Evolutionary conservation across 2,329 filamentous ascomycete species (phyloP), one percentile per base, ranked within the genome.

Genomic region (Sphaerulina vaccinii): DNA sequence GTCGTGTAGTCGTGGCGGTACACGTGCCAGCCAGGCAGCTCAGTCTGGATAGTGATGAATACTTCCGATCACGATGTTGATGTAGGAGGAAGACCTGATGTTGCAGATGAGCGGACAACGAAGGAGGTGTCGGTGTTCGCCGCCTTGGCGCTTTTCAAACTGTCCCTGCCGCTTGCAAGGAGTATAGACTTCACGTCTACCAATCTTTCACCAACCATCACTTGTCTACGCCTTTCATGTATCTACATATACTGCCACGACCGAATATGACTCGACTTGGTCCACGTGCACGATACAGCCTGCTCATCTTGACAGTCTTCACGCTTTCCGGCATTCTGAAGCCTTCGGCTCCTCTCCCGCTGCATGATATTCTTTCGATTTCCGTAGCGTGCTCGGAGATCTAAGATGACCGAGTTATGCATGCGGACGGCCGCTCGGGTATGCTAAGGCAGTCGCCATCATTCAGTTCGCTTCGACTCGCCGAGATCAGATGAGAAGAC

Each of bases 301-400:
- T 21, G 10, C 2, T 11, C 36, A 8, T 39, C 16, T 5, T 35
- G 5, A 35, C 6, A 35, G 13, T n/a, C 16, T 18, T 18, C 36
- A 5, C 18, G 3, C 36, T 39, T 22, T 22, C 36, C 4, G 22
- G 16, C 18, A 11, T 38, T 48, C 45, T 27, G 33, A 44, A 39
- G 40, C 35, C 51, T 54, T 57, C 54, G 54, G 51, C 54, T 57
- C 54, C 51, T 54, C 54, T 54, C 48, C 48, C 36, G 36, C 54
- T 54, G 51, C 54, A 35, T 36, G 29, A 19, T 39, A 21, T 40
- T 42, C 50, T 40, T 39, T 23, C 46, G 24, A 51, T 53, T 40
- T 56, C 54, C 54, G 54, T 48, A 56, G 54, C 54, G 54, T 37
- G 45, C 45, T 57, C 54, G 54, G 54, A 49, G 44, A 49, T 57